These are phyloP conservation scores for Wickerhamomyces sydowiorum DNA, from an alignment of 805 yeast genomes.

Conservation along the genomic window DNA sequence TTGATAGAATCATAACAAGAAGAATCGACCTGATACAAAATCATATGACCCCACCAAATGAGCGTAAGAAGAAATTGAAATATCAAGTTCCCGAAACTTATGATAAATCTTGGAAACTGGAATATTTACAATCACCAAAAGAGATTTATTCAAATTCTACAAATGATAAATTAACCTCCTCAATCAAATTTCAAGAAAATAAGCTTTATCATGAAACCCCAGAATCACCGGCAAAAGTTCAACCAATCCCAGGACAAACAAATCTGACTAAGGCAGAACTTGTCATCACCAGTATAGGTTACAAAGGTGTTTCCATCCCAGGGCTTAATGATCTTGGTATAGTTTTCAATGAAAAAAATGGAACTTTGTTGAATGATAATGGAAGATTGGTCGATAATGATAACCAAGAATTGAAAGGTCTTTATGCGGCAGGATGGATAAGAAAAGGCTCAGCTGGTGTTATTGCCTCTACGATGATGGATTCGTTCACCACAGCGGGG, in stretches of 20 bases:
- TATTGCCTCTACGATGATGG: slow-evolving; percentile 86
- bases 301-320: slow-evolving; percentile 56
- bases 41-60: slow-evolving; percentile 32
- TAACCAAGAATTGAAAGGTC: slow-evolving; percentile 32
- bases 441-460: slow-evolving; percentile 84
- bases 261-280: slow-evolving; percentile 46
- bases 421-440: slow-evolving; percentile 90
- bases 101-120: slow-evolving; percentile 50
- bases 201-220: slow-evolving; percentile 32
- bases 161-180: slow-evolving; percentile 33
- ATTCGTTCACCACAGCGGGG: slow-evolving; percentile 71
- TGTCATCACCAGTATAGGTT: slow-evolving; percentile 79
- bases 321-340: slow-evolving; percentile 45
- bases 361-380: slow-evolving; percentile 38
- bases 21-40: slow-evolving; percentile 58
- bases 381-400: slow-evolving; percentile 35
- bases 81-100: slow-evolving; percentile 11
- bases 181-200: slow-evolving; percentile 47
- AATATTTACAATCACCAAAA: slow-evolving; percentile 63
- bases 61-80: slow-evolving; percentile 19
- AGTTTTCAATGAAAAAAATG: slow-evolving; percentile 38
- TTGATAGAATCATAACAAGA: slow-evolving; percentile 53
- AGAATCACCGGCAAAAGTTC: slow-evolving; percentile 18
- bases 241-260: slow-evolving; percentile 18
- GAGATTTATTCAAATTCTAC: slow-evolving; percentile 33